phyloP scores from a whole-genome alignment of 23 red algal species.

The Gracilaria vermiculophylla region DNA sequence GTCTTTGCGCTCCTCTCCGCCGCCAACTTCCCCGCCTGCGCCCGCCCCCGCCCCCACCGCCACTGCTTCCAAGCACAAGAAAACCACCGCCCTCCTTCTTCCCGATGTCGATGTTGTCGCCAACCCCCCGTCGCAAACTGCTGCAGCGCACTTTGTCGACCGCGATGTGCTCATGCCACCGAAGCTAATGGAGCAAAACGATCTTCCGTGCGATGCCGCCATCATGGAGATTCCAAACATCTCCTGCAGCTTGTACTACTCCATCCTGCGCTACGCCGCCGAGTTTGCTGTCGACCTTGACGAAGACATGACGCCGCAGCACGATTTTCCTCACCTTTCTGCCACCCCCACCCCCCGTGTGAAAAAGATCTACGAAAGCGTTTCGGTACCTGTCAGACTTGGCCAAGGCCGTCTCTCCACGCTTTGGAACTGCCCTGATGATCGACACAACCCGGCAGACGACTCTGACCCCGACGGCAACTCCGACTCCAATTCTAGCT shows the following conservation, averaged over 20 bases:
- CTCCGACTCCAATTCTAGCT: conserved; percentile 4
- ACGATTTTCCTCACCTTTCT: not conserved
- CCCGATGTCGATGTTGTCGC: not conserved
- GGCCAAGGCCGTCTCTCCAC: conserved; percentile 20
- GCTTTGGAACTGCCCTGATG: conserved; percentile 60
- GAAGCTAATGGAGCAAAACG: not conserved
- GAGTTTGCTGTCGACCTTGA: conserved; percentile 47
- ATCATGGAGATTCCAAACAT: conserved; percentile 41
- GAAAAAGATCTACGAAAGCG: not conserved
- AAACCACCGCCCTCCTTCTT: not conserved
- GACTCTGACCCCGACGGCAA: conserved; percentile 36
- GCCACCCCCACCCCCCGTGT: not conserved
- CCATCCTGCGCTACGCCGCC: conserved; percentile 45
- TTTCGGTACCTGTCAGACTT: conserved; percentile 12
- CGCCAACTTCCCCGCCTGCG: not conserved
- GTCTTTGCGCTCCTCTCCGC: not conserved
- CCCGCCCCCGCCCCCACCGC: not conserved
- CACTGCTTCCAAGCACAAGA: not conserved
- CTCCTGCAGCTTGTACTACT: conserved; percentile 27
- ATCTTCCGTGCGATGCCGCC: not conserved
- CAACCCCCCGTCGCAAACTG: not conserved
- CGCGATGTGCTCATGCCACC: not conserved
- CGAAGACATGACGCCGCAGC: not conserved
- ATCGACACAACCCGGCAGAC: conserved; percentile 20
- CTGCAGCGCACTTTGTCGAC: not conserved